Base-by-base conservation (phyloP, 1,139 yeast species). In the Geotrichum macrosporum region DNA sequence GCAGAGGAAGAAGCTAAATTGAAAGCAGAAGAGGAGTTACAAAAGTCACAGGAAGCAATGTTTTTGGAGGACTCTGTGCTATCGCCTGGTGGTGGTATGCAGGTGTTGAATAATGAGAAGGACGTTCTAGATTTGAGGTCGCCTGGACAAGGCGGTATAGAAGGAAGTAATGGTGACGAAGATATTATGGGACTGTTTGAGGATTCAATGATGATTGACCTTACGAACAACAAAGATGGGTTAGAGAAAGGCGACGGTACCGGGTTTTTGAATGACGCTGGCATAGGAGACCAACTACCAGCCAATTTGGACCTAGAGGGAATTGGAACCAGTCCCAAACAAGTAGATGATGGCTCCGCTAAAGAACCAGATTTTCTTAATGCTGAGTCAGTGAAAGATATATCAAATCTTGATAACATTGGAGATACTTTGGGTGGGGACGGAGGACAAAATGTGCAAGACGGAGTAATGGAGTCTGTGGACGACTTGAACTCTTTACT, bases 401-500 rank as follows among this genome's bases (percentile, higher is more conserved):
- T 24, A 6, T 8, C 27, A 24, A 10, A 24, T 24, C 27, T 24
- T 6, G 27, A 6, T 24, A 10, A 24, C 10, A 24, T 24, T 24
- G 27, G 6, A 10, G 10, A 24, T 6, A 6, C 27, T 8, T 24
- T 24, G n/a, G n/a, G n/a, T n/a, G n/a, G n/a, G 27, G 10, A 24
- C 10, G 27, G 27, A 24, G 27, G 27, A 24, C 9, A 24, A 8
- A 24, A 24, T 24, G 27, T 44, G 47, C 24, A n/a, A n/a, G n/a
- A 20, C 8, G 27, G 12, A 41, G 35, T 37, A 44, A 22, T 4
- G 47, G 42, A 12, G 33, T 40, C 15, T 35, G 21, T n/a, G 8
- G 56, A 53, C 19, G 55, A 53, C 30, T 41, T 51, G 45, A 53
- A 49, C 38, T 50, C 48, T 9, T 41, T 54, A 19, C 37, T 54